These are phyloP conservation scores for Ophiostoma triangulosporum DNA, from an alignment of 2,329 filamentous ascomycete genomes.

Conservation along the genomic window DNA sequence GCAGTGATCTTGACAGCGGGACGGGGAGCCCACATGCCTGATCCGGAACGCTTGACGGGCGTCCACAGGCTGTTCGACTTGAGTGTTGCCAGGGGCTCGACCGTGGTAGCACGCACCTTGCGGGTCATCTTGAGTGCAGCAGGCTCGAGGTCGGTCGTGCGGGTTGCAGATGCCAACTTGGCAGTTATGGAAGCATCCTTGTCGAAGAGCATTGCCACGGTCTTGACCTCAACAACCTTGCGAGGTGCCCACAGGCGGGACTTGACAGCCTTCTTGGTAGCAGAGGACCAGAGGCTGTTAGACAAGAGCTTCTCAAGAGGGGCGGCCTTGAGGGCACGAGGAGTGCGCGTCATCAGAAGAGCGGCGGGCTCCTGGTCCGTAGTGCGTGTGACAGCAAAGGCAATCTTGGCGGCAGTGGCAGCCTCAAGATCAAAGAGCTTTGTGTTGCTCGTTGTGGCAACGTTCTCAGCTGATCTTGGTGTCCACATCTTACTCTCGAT, in stretches of 20 bases:
- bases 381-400: conserved; percentile 2
- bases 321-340: background rate
- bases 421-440: conserved; percentile 9
- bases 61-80: conserved; percentile 4
- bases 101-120: background rate
- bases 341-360: conserved; percentile 6
- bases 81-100: conserved; percentile 3
- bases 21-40: background rate
- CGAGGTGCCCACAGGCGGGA: background rate
- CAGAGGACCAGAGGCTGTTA: background rate
- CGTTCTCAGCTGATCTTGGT: background rate
- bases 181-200: background rate
- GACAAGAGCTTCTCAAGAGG: conserved; percentile 5
- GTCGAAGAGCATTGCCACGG: conserved; percentile 6
- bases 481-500: background rate
- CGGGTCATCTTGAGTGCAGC: conserved; percentile 8
- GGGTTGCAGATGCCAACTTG: conserved; percentile 4
- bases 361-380: conserved; percentile 7
- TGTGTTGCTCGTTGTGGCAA: background rate
- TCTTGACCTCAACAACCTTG: background rate
- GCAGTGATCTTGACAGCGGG: background rate
- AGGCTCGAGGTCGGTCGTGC: conserved; percentile 9
- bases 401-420: background rate
- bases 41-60: background rate
- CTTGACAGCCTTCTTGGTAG: background rate